Percentiles rank a stretch among this genome's conserved stretches.
Evolutionary conservation across 2,329 filamentous ascomycete genomes (phyloP).

Genomic region (Onygena corvina): DNA sequence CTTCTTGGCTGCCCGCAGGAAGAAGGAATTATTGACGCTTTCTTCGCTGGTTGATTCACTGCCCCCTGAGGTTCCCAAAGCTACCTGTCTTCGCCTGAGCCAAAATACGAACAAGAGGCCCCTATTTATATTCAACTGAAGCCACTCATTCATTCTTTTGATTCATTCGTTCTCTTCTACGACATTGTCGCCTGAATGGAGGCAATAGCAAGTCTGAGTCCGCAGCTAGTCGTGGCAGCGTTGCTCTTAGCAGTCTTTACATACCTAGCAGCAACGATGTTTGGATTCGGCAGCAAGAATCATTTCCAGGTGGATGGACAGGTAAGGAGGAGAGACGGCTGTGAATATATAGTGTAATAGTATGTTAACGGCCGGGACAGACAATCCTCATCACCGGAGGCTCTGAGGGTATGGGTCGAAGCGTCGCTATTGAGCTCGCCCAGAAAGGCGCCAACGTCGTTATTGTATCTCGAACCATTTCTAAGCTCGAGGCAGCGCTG

Average conservation of each 20-base stretch:
- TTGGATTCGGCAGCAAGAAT: constrained; percentile 44
- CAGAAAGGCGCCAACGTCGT: constrained; percentile 76
- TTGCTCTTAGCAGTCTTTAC: constrained; percentile 21
- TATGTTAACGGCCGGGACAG: constrained; percentile 39
- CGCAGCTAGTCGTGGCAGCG: background rate
- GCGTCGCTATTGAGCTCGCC: constrained; percentile 60
- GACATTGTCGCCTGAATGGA: background rate
- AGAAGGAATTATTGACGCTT: background rate
- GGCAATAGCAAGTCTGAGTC: background rate
- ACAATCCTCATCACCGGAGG: constrained; percentile 82
- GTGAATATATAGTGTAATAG: constrained; percentile 13
- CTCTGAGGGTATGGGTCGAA: constrained; percentile 83
- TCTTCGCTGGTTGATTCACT: background rate
- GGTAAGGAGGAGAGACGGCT: constrained; percentile 39
- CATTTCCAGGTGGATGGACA: constrained; percentile 75
- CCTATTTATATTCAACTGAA: background rate
- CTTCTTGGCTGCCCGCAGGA: background rate
- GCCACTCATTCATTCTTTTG: background rate
- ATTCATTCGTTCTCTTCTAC: background rate
- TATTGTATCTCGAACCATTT: constrained; percentile 65
- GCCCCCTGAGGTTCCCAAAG: background rate
- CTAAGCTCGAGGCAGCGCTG: constrained; percentile 62
- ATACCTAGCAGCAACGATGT: constrained; percentile 29
- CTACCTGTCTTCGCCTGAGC: background rate
- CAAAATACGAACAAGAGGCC: background rate